A percentile compares a stretch with the other conserved stretches of the same genome.
phyloP scores from a whole-genome alignment of 768 basidiomycete species.

The Lentinula edodes region DNA sequence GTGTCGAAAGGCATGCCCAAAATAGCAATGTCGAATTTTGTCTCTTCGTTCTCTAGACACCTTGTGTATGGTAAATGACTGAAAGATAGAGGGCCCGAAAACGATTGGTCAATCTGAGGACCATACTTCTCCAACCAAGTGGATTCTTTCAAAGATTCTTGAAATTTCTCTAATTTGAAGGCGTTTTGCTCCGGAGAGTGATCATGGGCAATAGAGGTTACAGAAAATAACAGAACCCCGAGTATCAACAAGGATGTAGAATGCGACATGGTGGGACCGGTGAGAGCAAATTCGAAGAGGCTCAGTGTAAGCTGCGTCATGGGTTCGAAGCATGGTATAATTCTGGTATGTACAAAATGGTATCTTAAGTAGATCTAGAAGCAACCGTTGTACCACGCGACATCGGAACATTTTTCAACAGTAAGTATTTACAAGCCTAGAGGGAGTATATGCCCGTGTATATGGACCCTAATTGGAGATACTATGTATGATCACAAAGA shows the following conservation, averaged over 20 bases:
- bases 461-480: too few relatives aligned
- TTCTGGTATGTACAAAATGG: too few relatives aligned
- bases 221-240: not conserved
- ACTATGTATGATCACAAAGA: too few relatives aligned
- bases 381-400: too few relatives aligned
- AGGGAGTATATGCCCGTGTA: too few relatives aligned
- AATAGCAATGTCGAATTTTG: slow-evolving; percentile 68
- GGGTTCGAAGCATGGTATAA: not conserved
- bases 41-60: slow-evolving; percentile 56
- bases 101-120: slow-evolving; percentile 63
- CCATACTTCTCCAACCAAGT: slow-evolving; percentile 75
- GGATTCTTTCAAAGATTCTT: not conserved
- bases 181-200: not conserved
- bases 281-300: not conserved
- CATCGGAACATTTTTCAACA: too few relatives aligned
- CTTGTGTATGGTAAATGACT: slow-evolving; percentile 73
- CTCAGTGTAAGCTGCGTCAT: too few relatives aligned
- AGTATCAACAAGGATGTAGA: not conserved
- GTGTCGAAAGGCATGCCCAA: slow-evolving; percentile 82
- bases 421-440: too few relatives aligned
- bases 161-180: not conserved
- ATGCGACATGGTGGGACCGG: not conserved
- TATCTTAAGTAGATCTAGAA: too few relatives aligned
- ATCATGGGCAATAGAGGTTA: not conserved
- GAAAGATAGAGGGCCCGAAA: slow-evolving; percentile 79